phyloP scores from a whole-genome alignment of 768 basidiomycete species.

The Coprinellus micaceus region DNA sequence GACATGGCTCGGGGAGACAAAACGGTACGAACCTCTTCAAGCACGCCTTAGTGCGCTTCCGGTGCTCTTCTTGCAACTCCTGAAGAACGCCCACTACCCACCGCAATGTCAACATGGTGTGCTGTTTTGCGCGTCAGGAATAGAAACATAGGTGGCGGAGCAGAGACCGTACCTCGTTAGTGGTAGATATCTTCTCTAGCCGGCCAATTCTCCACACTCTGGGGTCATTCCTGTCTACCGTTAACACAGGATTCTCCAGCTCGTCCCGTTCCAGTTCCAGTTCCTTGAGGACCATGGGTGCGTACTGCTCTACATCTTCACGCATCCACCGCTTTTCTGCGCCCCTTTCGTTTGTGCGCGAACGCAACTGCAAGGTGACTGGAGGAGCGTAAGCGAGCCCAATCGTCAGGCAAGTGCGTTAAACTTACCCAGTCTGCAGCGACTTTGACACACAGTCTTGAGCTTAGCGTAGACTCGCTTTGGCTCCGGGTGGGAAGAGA shows the following conservation, averaged over 20 bases:
- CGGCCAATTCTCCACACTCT: neutral
- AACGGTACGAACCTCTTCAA: neutral
- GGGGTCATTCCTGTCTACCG: neutral
- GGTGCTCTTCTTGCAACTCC: neutral
- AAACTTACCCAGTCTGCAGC: slow-evolving; percentile 1
- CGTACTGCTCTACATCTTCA: neutral
- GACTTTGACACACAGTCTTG: slow-evolving; percentile 1
- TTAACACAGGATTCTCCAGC: neutral
- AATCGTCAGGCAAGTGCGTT: no score
- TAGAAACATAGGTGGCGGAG: neutral
- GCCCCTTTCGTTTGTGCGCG: neutral
- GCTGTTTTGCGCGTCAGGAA: neutral
- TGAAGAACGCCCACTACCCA: neutral
- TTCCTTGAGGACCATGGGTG: neutral
- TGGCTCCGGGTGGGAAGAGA: slow-evolving; percentile 1
- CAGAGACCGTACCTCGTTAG: neutral
- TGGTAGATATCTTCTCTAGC: neutral
- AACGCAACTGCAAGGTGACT: neutral
- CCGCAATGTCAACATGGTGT: neutral
- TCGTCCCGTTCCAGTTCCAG: neutral
- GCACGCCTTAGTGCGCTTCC: neutral
- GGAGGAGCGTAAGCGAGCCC: neutral
- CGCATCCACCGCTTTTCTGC: neutral
- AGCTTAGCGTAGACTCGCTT: neutral
- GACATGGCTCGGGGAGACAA: no score